These are phyloP conservation scores for Melastoma candidum DNA, from an alignment of 441 rosid species.

Conservation along the genomic window DNA sequence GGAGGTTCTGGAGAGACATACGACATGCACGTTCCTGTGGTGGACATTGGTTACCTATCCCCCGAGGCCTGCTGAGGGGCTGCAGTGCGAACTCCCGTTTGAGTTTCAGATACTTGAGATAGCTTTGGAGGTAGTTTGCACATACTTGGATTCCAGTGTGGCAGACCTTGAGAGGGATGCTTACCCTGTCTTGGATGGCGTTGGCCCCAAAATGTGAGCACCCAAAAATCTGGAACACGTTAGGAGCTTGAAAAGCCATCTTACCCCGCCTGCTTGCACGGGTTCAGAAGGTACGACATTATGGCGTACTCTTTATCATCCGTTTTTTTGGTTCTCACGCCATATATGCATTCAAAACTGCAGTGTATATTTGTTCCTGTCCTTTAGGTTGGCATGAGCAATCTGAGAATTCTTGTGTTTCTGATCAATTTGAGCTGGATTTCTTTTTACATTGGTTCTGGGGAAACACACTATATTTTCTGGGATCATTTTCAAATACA, in stretches of 20 bases:
- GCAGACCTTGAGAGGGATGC: conserved; percentile 77
- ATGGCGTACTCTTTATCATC: too few relatives aligned
- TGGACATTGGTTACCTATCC: conserved; percentile 40
- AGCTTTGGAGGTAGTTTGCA: conserved; percentile 79
- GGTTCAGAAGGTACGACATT: conserved; percentile 65
- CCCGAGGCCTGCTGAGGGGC: conserved; percentile 65
- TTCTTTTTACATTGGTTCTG: too few relatives aligned
- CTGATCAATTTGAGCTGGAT: too few relatives aligned
- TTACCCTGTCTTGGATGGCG: conserved; percentile 82
- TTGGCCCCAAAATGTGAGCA: conserved; percentile 87
- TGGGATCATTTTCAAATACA: too few relatives aligned
- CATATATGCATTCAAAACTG: too few relatives aligned
- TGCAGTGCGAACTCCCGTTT: conserved; percentile 78
- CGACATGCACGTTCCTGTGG: conserved; percentile 36
- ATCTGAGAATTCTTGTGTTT: too few relatives aligned
- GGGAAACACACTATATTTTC: too few relatives aligned
- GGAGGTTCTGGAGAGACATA: conserved; percentile 23
- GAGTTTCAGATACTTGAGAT: conserved; percentile 96
- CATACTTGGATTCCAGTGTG: conserved; percentile 55
- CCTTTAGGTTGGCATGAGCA: too few relatives aligned
- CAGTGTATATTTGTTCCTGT: too few relatives aligned
- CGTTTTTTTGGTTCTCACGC: too few relatives aligned
- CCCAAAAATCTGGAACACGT: conserved; percentile 80
- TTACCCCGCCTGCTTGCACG: conserved; percentile 77
- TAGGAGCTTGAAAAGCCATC: conserved; percentile 80